Evolutionary conservation across 208 protist species (phyloP), one percentile per base, ranked within the genome.

Genomic region (Porcisia hertigi): DNA sequence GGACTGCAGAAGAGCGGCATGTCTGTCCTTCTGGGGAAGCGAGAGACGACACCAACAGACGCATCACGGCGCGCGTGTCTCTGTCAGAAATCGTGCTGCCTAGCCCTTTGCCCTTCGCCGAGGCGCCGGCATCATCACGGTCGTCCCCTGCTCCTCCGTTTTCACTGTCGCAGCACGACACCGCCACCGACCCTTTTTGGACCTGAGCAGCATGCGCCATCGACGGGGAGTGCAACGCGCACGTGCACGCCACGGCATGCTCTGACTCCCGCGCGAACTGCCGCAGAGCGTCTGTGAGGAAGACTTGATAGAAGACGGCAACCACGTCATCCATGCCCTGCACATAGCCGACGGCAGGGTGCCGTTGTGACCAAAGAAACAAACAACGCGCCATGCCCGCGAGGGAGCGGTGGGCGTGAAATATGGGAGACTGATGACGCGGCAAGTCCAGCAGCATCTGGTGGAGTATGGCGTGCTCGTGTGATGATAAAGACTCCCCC

Each of bases 311-410:
- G 74, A 98, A 98, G 36, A 97, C 87, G 45, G 83, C 88, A 20
- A 98, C 84, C 12, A 99, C 76, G 80, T 99, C 98, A 72, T 99
- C 98, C 84, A 99, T 98, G 73, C 98, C 98, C 79, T 99, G 96
- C 65, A 99, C 97, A 80, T 98, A 98, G 7, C 96, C 97, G 43
- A 94, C 93, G 1, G 96, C 97, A 12, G 98, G 97, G 83, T 98
- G 97, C 1, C 96, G 88, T 54, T 97, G 89, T 0, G 94, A 86
- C 94, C 95, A 99, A 20, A 99, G 78, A 70, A 98, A 99, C 7
- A 99, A 76, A 43, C 97, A 91, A 34, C 95, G 86, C 57, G 95
- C 86, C 67, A 99, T 84, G 23, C 80, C 69, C n/a, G 82, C 77
- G 5, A 82, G 72, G 18, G 86, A 84, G 41, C 77, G 76, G 16